Evolutionary conservation across 2,329 filamentous ascomycete genomes (phyloP), one percentile per base, ranked within the genome.

Genomic region (Pseudogymnoascus sp.): DNA sequence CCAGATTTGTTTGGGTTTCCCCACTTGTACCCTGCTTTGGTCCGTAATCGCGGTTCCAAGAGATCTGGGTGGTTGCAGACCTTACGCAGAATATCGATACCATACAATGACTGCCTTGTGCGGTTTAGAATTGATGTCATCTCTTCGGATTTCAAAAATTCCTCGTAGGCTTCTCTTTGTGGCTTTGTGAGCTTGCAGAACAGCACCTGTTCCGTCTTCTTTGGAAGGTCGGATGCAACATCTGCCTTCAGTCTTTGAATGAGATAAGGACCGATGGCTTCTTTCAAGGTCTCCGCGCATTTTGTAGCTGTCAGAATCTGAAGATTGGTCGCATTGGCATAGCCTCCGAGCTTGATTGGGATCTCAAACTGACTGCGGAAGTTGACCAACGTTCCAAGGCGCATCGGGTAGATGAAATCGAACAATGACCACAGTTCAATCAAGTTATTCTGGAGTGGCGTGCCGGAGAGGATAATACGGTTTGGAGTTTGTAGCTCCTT

Each of bases 41-140:
- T 70, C 63, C 74, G 78, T 14, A 83, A 72, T 22, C 68, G 72
- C 43, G 80, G 89, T 67, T 94, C 86, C 1, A 88, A 77, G 1
- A 99, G 78, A 75, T 99, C 94, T 0, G 95, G 94, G 69, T 99
- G 95, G 65, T 99, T 99, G 77, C 93, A 97, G 60, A 99, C 93
- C 74, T 99, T 99, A 59, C 94, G 87, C 38, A 99, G 78, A 25
- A 92, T 88, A 68, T 97, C 92, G 64, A 99, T 91, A 6, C 93
- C 94, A 68, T 88, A 96, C 0, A 99, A 78, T 2, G 91, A 88
- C 69, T 96, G 89, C 3, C 87, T 82, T 63, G 84, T 88, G 38
- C 86, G 85, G 53, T 81, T 84, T 39, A 93, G 74, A 61, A 97
- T 96, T 0, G 88, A 85, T n/a, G 81, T 83, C 80, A 97, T 91